A percentile compares a stretch with the other conserved stretches of the same genome.
These are phyloP conservation scores for Agaricales sp. DNA, from an alignment of 1,284 basidiomycete species.

Conservation along the genomic window DNA sequence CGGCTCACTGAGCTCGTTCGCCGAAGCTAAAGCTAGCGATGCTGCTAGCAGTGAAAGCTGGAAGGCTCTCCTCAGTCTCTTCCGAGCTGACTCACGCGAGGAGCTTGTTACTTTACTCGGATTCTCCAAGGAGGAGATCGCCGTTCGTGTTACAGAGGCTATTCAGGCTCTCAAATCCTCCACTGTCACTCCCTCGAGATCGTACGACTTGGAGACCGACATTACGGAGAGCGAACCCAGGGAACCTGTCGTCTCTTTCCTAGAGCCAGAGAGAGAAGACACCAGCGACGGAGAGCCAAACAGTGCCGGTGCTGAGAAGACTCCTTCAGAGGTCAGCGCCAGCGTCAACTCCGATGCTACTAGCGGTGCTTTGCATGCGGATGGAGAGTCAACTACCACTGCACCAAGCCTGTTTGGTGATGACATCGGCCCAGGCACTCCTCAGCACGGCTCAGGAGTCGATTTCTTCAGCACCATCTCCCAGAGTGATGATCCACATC, in stretches of 20 bases:
- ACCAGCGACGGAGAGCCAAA: constrained; percentile 27
- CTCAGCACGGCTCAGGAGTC: constrained; percentile 52
- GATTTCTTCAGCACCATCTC: constrained; percentile 91
- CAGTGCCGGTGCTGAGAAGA: constrained; percentile 40
- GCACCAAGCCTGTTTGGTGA: constrained; percentile 86
- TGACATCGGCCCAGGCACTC: constrained; percentile 49
- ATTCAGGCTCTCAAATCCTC: constrained; percentile 68
- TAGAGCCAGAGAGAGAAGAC: constrained; percentile 50
- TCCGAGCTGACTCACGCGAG: constrained; percentile 78
- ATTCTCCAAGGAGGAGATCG: constrained; percentile 84
- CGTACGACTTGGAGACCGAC: constrained; percentile 28
- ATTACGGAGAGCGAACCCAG: constrained; percentile 33
- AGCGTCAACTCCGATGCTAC: constrained; percentile 56
- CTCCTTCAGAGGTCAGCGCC: constrained; percentile 65
- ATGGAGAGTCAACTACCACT: constrained; percentile 72
- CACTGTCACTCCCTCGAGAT: too few relatives aligned
- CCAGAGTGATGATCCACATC: constrained; percentile 39
- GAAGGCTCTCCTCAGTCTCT: constrained; percentile 80
- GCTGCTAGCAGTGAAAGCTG: constrained; percentile 56
- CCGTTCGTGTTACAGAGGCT: constrained; percentile 71
- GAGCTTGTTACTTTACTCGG: constrained; percentile 89
- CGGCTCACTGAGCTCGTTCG: constrained; percentile 30
- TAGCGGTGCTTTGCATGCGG: constrained; percentile 43
- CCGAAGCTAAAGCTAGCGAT: constrained; percentile 51
- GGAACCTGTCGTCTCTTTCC: constrained; percentile 71